Evolutionary conservation across 75 land plant genomes (phyloP).

Genomic region (Cupressus sempervirens): DNA sequence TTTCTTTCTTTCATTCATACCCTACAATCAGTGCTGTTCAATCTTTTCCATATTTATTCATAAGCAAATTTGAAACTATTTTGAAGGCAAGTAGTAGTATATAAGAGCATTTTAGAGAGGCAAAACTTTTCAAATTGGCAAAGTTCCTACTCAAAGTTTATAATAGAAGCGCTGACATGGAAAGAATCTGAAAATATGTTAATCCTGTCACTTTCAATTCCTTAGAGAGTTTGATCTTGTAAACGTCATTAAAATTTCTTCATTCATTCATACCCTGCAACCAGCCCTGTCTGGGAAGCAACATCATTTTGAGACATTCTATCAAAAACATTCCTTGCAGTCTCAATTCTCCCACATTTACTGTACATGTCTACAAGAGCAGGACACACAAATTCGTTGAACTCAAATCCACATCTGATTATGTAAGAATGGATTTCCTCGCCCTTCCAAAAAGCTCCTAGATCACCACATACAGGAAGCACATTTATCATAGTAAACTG

Average conservation of each 20-base stretch:
- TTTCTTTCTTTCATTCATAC: neutral
- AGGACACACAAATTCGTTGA: conserved; percentile 2
- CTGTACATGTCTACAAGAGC: conserved; percentile 8
- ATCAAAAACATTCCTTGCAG: conserved; percentile 19
- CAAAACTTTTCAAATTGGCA: too few relatives aligned
- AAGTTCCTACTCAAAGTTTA: too few relatives aligned
- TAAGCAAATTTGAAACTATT: too few relatives aligned
- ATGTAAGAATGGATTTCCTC: conserved; percentile 11
- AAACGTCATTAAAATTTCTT: too few relatives aligned
- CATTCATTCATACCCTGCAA: conserved; percentile 1
- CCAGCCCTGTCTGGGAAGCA: conserved; percentile 15
- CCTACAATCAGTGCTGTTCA: conserved; percentile 5
- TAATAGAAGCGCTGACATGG: too few relatives aligned
- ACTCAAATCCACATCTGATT: neutral
- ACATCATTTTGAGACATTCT: conserved; percentile 14
- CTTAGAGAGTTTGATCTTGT: too few relatives aligned
- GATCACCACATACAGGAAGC: conserved; percentile 16
- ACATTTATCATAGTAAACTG: neutral
- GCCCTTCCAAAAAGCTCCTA: conserved; percentile 7
- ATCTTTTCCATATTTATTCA: neutral
- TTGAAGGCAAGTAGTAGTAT: too few relatives aligned
- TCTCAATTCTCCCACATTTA: neutral
- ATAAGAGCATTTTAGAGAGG: too few relatives aligned
- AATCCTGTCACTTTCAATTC: too few relatives aligned
- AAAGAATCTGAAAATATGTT: too few relatives aligned